These are phyloP conservation scores for Chlorella sorokiniana DNA, from an alignment of 139 green algal species.

Conservation along the genomic window DNA sequence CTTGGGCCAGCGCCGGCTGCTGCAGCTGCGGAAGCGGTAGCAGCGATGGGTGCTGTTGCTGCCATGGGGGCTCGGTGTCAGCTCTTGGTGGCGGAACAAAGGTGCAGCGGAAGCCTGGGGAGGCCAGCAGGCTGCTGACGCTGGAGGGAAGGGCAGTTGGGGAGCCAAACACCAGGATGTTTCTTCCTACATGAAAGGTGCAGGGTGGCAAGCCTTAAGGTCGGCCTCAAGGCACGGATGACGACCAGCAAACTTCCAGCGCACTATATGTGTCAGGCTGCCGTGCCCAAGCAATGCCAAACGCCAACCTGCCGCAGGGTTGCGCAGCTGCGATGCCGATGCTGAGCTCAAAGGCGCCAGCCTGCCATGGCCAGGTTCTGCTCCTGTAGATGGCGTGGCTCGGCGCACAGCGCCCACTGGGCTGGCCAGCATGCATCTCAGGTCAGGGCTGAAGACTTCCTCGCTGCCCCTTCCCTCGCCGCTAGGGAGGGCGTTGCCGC, in stretches of 20 bases:
- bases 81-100: background rate
- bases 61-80: background rate
- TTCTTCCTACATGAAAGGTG: background rate
- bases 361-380: background rate
- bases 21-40: background rate
- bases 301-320: too few relatives aligned
- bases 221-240: background rate
- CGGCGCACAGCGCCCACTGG: background rate
- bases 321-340: too few relatives aligned
- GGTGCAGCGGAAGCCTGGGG: constrained; percentile 18
- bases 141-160: constrained; percentile 6
- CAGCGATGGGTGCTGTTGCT: background rate
- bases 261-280: too few relatives aligned
- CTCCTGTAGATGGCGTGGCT: background rate
- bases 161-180: background rate
- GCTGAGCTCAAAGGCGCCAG: too few relatives aligned
- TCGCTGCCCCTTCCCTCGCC: background rate
- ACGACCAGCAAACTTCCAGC: too few relatives aligned
- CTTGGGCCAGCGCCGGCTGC: background rate
- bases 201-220: background rate
- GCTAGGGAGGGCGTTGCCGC: background rate
- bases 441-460: constrained; percentile 1
- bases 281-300: background rate
- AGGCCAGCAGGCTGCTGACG: constrained; percentile 7
- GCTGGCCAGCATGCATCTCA: background rate